Evolutionary conservation across 345 rosid genomes (phyloP), one percentile per base, ranked within the genome.

Genomic region (Schrenkiella parvula): DNA sequence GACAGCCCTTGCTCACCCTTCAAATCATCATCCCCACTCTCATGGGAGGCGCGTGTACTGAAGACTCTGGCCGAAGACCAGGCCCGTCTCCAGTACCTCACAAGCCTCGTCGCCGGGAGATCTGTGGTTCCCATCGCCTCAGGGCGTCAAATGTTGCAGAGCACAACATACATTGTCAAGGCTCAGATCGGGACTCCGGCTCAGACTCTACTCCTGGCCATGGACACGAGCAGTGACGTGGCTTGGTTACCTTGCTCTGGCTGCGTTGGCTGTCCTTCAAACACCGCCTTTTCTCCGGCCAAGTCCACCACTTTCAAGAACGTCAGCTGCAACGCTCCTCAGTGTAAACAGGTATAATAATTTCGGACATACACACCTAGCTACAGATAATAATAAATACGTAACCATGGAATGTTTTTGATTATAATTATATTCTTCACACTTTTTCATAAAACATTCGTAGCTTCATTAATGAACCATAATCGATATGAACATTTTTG

Each of bases 201-300:
- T 9, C 98, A 93, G 79, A 66, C 91, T 22, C 55, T 93, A 73
- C 87, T 91, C 42, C 14, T 91, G 86, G 96, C 97, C 50, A 69
- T 93, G 82, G 98, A 93, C 65, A 93, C 87, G 0, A 93, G 97
- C 83, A 89, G 85, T 46, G 97, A 93, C 75, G 87, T 84, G 46
- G 91, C 97, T 39, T 93, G 88, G 97, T 13, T 93, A 21, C 96
- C 97, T 5, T 91, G 97, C 65, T 74, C 77, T 1, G 95, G 92
- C 62, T 93, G 97, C 73, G 77, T 73, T 34, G 97, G 98, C 8
- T 91, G 96, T 80, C 75, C 96, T 38, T 87, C 86, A 19, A 70
- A 74, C 19, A 80, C 83, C 12, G 76, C 51, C 5, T 90, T 91
- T 31, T 55, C 73, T 43, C 43, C 85, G n/a, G 73, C 52, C 15